phyloP scores from a whole-genome alignment of 2,329 filamentous ascomycete genomes.

The Geoglossum cookeanum region DNA sequence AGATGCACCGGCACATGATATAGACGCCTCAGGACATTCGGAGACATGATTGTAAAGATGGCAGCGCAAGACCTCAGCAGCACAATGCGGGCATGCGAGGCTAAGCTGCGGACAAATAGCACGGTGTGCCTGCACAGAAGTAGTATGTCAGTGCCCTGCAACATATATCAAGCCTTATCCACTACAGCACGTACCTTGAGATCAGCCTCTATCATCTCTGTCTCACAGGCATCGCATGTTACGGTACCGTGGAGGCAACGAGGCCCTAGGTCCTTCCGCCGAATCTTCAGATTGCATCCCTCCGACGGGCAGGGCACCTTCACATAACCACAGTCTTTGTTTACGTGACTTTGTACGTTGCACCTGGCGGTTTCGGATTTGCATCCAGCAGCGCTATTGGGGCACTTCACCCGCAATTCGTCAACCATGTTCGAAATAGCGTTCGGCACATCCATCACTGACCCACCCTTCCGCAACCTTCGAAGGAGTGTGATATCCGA shows the following conservation, averaged over 20 bases:
- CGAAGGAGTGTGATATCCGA: constrained; percentile 13
- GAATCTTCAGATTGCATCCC: constrained; percentile 31
- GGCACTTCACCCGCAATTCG: constrained; percentile 40
- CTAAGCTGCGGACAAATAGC: neutral
- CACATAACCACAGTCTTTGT: constrained; percentile 38
- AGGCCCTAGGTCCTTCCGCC: constrained; percentile 31
- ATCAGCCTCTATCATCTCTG: constrained; percentile 33
- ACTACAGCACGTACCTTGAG: constrained; percentile 16
- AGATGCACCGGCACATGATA: constrained; percentile 24
- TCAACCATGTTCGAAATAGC: constrained; percentile 41
- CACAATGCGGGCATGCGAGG: constrained; percentile 23
- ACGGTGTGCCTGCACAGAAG: neutral
- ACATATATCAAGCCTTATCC: neutral
- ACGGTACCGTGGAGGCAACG: constrained; percentile 35
- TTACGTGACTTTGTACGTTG: constrained; percentile 38
- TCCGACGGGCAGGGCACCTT: constrained; percentile 31
- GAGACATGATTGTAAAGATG: constrained; percentile 23
- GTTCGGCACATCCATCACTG: constrained; percentile 26
- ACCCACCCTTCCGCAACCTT: neutral
- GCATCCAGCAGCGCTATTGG: constrained; percentile 35
- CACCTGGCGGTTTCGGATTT: constrained; percentile 32
- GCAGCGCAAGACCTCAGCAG: constrained; percentile 21
- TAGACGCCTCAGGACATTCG: constrained; percentile 23
- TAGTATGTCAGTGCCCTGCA: neutral
- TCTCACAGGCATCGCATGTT: constrained; percentile 32